Conservation (phyloP, 192 early-diverging fungal genomes). For the Funneliformis mosseae region DNA sequence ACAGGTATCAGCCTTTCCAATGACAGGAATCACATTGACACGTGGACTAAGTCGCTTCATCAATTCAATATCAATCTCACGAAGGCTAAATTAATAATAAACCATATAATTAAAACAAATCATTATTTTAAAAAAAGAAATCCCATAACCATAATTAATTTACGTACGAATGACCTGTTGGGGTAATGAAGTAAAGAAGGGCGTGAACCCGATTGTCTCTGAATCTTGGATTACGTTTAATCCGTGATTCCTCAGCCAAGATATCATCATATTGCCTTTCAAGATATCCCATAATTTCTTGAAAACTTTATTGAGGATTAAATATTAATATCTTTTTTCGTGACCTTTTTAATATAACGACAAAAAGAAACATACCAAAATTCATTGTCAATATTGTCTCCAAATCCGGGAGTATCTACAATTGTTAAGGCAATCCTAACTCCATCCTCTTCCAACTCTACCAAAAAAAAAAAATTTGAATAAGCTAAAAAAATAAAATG, state of each 20-base stretch:
- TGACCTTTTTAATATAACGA: not conserved
- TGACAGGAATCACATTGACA: constrained; percentile 96
- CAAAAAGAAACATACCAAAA: constrained; percentile 60
- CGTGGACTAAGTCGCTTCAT: constrained; percentile 88
- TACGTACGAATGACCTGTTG: constrained; percentile 87
- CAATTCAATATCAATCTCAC: constrained; percentile 95
- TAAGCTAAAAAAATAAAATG: not conserved
- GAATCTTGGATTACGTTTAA: constrained; percentile 87
- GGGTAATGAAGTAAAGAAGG: constrained; percentile 96
- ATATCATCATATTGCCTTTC: constrained; percentile 95
- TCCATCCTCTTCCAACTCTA: constrained; percentile 97
- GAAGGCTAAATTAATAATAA: constrained; percentile 52
- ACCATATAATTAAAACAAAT: not conserved
- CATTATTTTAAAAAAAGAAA: constrained; percentile 24
- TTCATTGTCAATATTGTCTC: constrained; percentile 96
- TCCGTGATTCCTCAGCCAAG: constrained; percentile 84
- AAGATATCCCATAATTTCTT: constrained; percentile 90
- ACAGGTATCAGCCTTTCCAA: constrained; percentile 92
- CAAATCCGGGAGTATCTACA: constrained; percentile 98
- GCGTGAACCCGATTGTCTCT: constrained; percentile 93
- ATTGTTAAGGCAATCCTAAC: constrained; percentile 95
- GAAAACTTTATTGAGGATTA: constrained; percentile 61
- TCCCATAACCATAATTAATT: constrained; percentile 10
- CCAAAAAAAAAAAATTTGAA: not conserved
- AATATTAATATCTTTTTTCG: not conserved